These are phyloP conservation scores for Rosa lucieae DNA, from an alignment of 306 rosid genomes.

Conservation along the genomic window DNA sequence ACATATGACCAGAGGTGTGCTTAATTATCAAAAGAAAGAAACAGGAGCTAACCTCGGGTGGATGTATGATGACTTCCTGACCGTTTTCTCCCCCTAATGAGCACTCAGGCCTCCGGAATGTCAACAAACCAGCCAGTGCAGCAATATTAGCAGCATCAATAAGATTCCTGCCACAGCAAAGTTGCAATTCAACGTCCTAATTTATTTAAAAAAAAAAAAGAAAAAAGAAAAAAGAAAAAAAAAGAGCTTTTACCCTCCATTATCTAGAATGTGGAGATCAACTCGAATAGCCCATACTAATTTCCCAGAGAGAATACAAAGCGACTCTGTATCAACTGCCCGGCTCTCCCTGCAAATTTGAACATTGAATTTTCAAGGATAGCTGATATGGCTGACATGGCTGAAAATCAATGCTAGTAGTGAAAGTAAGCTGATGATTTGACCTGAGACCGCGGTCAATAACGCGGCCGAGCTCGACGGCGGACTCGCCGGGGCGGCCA, in stretches of 20 bases:
- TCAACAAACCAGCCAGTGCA: slow-evolving; percentile 76
- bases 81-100: slow-evolving; percentile 80
- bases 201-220: background rate
- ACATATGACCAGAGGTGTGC: background rate
- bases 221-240: background rate
- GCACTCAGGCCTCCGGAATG: slow-evolving; percentile 88
- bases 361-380: background rate
- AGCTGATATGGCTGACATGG: too few species aligned
- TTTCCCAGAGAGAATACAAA: slow-evolving; percentile 72
- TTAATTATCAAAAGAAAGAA: background rate
- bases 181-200: background rate
- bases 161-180: slow-evolving; percentile 51
- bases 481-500: slow-evolving; percentile 73
- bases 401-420: too few species aligned
- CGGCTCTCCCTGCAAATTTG: slow-evolving; percentile 65
- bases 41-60: slow-evolving; percentile 66
- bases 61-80: slow-evolving; percentile 80
- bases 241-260: slow-evolving; percentile 61
- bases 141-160: slow-evolving; percentile 90
- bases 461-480: slow-evolving; percentile 78
- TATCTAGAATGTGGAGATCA: slow-evolving; percentile 83
- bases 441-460: slow-evolving; percentile 76
- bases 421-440: background rate
- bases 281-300: slow-evolving; percentile 82
- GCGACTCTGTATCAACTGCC: slow-evolving; percentile 80